These are phyloP conservation scores for Colletotrichum caudatum DNA, from an alignment of 2,329 filamentous ascomycete species.

Conservation along the genomic window DNA sequence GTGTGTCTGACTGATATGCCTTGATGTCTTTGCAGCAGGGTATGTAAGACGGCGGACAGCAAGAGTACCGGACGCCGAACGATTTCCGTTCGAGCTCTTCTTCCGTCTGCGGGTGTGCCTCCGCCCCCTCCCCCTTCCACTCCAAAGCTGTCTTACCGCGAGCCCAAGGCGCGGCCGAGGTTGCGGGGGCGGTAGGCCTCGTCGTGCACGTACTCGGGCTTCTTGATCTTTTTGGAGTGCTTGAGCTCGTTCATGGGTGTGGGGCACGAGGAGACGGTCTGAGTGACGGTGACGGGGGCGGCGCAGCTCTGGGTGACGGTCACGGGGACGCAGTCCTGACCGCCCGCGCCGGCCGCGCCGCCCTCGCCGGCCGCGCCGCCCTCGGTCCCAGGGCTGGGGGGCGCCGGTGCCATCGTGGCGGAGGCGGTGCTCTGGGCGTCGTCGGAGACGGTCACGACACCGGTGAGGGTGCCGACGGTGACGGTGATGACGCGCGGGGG, in stretches of 20 bases:
- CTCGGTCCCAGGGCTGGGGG: constrained; percentile 26
- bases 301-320: constrained; percentile 35
- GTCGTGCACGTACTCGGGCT: not conserved
- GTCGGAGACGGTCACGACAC: constrained; percentile 41
- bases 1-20: constrained; percentile 21
- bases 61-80: not conserved
- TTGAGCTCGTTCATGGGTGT: not conserved
- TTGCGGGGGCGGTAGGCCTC: constrained; percentile 22
- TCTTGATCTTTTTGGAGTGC: not conserved
- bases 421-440: constrained; percentile 22
- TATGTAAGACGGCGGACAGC: not conserved
- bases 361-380: constrained; percentile 22
- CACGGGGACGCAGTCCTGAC: constrained; percentile 28
- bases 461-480: constrained; percentile 36
- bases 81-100: not conserved
- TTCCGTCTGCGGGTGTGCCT: not conserved
- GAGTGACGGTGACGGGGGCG: constrained; percentile 20
- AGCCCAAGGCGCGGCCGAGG: constrained; percentile 25
- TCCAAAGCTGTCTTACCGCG: constrained; percentile 8
- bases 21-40: not conserved
- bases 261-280: constrained; percentile 39
- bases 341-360: constrained; percentile 2
- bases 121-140: not conserved
- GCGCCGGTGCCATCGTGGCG: constrained; percentile 25
- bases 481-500: constrained; percentile 38